Base-by-base conservation (phyloP, 306 rosid species). In the Casuarina equisetifolia region DNA sequence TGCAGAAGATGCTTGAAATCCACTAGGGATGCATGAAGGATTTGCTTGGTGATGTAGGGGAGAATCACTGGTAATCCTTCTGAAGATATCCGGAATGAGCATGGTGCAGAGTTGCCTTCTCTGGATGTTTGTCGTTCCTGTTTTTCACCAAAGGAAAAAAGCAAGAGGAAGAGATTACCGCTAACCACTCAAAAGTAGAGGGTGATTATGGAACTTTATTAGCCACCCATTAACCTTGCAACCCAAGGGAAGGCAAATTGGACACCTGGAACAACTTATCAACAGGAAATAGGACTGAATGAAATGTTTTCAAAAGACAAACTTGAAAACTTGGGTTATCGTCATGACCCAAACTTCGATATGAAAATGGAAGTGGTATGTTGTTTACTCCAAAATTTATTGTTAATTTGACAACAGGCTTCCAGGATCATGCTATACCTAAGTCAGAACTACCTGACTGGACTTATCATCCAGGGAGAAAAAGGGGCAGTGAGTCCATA, bases 51-150 rank as follows among this genome's bases (percentile, higher is more conserved):
- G 50, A 96, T 78, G 79, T 85, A 84, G 17, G 98, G 98, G 59
- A 96, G 96, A 82, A 93, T 79, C 64, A 93, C 84, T 35, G 99
- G 94, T 88, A 92, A 85, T 80, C 99, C 99, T 88, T 96, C 99
- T 0, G 99, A 91, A 16, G 97, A 90, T 84, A 96, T 91, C 69
- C 99, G 89, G 83, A 96, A 96, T 67, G 81, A 77, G 86, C 99
- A 93, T 13, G 96, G 98, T 20, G 94, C 82, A 54, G 86, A 25
- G 82, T 73, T 87, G 69, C 98, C 98, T 84, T 92, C 96, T 84
- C 93, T 89, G 64, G 98, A 86, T 66, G 99, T 74, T 83, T 96
- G 99, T 78, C 99, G 86, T 87, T 93, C 99, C 99, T 96, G 78
- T 61, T 74, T 40, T 68, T 79, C 19, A 36, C 4, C n/a, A 35